Percentiles rank a stretch among this genome's conserved stretches.
Conservation (phyloP, 352 stramenopile genomes). For the Globisporangium radiosum region DNA sequence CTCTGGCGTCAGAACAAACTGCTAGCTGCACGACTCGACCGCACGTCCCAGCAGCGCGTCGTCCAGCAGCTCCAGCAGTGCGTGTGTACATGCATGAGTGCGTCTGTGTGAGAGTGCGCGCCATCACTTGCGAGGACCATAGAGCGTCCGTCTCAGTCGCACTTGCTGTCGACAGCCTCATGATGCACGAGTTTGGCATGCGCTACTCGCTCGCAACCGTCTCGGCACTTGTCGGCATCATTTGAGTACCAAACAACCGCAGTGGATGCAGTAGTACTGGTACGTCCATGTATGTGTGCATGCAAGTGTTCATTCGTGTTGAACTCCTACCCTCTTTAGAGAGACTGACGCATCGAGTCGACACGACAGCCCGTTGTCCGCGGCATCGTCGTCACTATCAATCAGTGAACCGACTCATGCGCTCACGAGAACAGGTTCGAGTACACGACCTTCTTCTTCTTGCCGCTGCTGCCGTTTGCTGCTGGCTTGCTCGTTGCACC, state of each 20-base stretch:
- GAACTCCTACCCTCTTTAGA: too few species aligned
- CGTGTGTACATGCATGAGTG: neutral
- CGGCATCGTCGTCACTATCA: too few species aligned
- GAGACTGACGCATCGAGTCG: too few species aligned
- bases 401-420: too few species aligned
- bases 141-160: too few species aligned
- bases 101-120: too few species aligned
- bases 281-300: too few species aligned
- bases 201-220: neutral
- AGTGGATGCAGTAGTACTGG: too few species aligned
- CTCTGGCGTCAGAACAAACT: neutral
- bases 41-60: neutral
- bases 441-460: conserved; percentile 84
- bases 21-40: neutral
- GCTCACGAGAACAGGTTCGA: conserved; percentile 60
- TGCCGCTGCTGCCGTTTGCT: conserved; percentile 9
- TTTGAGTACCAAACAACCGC: neutral
- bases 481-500: conserved; percentile 18
- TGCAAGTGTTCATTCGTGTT: too few species aligned
- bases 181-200: conserved; percentile 7
- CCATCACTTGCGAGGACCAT: too few species aligned
- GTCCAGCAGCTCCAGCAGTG: neutral
- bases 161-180: neutral
- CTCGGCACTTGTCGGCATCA: neutral
- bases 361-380: too few species aligned